These are phyloP conservation scores for Thelephora ganbajun DNA, from an alignment of 768 basidiomycete species.

Conservation along the genomic window DNA sequence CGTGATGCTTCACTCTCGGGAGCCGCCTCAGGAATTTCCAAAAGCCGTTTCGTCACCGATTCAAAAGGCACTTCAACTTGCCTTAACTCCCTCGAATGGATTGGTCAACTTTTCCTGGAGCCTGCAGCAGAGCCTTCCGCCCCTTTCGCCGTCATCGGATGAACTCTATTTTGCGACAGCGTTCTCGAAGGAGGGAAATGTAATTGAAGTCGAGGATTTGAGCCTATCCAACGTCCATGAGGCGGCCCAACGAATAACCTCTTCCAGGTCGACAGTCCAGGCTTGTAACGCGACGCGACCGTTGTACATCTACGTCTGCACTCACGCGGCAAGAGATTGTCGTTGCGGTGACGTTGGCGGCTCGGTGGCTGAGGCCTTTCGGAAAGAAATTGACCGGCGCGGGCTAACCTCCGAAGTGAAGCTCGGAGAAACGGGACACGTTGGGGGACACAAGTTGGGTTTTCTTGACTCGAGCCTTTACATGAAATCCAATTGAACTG, in stretches of 20 bases:
- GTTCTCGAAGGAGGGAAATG: conserved; percentile 33
- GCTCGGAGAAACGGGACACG: conserved; percentile 59
- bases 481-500: neutral
- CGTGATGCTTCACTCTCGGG: conserved; percentile 37
- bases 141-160: conserved; percentile 7
- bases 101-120: conserved; percentile 51
- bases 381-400: conserved; percentile 33
- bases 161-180: conserved; percentile 29
- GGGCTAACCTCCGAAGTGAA: conserved; percentile 19
- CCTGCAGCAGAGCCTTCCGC: conserved; percentile 12
- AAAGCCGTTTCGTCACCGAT: conserved; percentile 30
- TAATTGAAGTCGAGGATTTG: conserved; percentile 34
- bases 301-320: conserved; percentile 54
- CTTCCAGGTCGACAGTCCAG: conserved; percentile 12
- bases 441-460: conserved; percentile 68
- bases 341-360: conserved; percentile 59
- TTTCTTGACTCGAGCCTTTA: neutral
- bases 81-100: conserved; percentile 32
- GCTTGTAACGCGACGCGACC: conserved; percentile 9
- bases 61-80: conserved; percentile 34
- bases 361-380: conserved; percentile 37
- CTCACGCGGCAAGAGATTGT: conserved; percentile 69
- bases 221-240: conserved; percentile 36
- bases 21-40: conserved; percentile 36
- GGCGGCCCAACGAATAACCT: conserved; percentile 21